Percentiles rank a stretch among this genome's conserved stretches.
Evolutionary conservation across 441 rosid genomes (phyloP).

Genomic region (Cnidoscolus chayamansa): DNA sequence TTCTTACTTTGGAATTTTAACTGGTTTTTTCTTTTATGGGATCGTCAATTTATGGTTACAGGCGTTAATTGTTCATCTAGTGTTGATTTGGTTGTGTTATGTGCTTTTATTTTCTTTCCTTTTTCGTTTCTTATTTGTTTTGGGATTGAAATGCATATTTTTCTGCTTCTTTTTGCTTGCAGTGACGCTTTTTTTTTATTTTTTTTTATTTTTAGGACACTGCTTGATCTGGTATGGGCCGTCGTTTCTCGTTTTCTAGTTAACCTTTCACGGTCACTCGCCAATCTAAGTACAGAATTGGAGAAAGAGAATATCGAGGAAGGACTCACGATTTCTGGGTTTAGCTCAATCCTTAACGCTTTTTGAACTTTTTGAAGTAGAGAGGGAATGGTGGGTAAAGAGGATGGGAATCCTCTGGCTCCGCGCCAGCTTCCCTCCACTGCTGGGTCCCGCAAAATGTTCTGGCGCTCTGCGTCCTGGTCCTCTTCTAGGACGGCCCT

Average conservation of each 20-base stretch:
- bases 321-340: conserved; percentile 24
- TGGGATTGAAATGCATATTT: conserved; percentile 23
- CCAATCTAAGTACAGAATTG: conserved; percentile 7
- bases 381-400: conserved; percentile 82
- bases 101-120: not conserved
- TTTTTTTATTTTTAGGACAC: not conserved
- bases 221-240: conserved; percentile 40
- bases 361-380: conserved; percentile 10
- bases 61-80: not conserved
- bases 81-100: not conserved
- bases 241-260: conserved; percentile 20
- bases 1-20: conserved; percentile 12
- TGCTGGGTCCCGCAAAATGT: conserved; percentile 59
- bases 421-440: conserved; percentile 44
- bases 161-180: conserved; percentile 28
- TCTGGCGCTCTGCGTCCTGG: conserved; percentile 97
- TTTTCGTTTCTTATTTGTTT: conserved; percentile 2
- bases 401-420: conserved; percentile 61
- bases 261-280: conserved; percentile 1
- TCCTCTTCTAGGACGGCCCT: conserved; percentile 79
- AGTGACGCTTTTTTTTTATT: conserved; percentile 20
- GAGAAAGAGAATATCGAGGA: not conserved
- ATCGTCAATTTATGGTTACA: not conserved
- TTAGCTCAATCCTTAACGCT: conserved; percentile 9
- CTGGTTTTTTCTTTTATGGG: not conserved